Evolutionary conservation across 805 yeast genomes (phyloP), one percentile per base, ranked within the genome.

Genomic region (Barnettozyma sucrosica): DNA sequence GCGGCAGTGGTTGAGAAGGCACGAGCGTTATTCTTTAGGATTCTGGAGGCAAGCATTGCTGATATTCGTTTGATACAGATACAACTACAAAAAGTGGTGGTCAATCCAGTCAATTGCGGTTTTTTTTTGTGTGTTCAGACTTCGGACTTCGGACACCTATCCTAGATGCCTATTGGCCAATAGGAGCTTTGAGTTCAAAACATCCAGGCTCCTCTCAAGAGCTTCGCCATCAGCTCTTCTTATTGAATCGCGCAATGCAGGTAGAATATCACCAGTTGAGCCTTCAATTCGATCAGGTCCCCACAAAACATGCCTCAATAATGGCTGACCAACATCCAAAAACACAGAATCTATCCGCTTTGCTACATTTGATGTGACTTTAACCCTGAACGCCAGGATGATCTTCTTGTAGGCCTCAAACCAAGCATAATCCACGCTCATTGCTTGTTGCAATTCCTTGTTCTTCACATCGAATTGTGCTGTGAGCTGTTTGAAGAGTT

Each of bases 361-460:
- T 1, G 59, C 57, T 55, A 76, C 78, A 45, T 69, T 66, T 53
- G 83, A 82, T 6, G 77, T 66, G 25, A 76, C 61, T 48, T 82
- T 76, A 48, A 83, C 69, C 46, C 75, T 74, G 14, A 83, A 74
- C 44, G 80, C 82, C 5, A 81, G 69, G 44, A 68, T 72, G 33
- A 86, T 58, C 63, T 88, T 88, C 53, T 71, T 75, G 53, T 71
- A 74, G 45, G 75, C 66, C 52, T 75, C 70, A 68, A 83, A 88
- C 89, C 96, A 85, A 1, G 97, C 89, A 56, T 77, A 84, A 55
- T 88, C 97, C 38, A 73, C 67, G 1, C 72, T 64, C 46, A 81
- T 76, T 30, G 75, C 71, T 2, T 66, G 64, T 52, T 79, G 80
- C 24, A 87, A 68, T 2, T 69, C 61, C 4, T 58, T 56, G 36